Percentiles rank a stretch among this genome's conserved stretches.
Evolutionary conservation across 2,329 filamentous ascomycete species (phyloP).

Genomic region (Calonectria montana): DNA sequence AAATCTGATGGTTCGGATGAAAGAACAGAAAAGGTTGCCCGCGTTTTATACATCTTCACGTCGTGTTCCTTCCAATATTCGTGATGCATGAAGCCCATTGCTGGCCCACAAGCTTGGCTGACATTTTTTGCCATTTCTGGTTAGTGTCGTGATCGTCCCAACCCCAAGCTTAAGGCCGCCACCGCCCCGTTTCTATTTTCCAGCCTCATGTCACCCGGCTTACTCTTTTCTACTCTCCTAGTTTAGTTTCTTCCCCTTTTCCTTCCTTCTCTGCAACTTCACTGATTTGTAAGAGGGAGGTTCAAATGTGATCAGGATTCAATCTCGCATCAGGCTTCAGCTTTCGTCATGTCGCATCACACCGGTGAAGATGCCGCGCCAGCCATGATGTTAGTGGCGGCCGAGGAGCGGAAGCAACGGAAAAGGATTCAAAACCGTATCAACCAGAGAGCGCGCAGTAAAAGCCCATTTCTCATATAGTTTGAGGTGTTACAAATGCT

Average conservation of each 20-base stretch:
- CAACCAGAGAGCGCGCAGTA: background rate
- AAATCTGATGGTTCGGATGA: background rate
- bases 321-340: background rate
- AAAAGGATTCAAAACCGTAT: background rate
- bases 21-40: background rate
- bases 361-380: background rate
- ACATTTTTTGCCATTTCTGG: background rate
- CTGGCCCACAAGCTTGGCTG: background rate
- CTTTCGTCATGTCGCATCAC: background rate
- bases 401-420: background rate
- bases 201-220: background rate
- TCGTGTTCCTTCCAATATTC: background rate
- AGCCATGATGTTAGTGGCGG: background rate
- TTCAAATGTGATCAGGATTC: background rate
- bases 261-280: background rate
- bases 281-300: background rate
- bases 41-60: background rate
- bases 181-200: background rate
- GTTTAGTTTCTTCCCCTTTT: background rate
- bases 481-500: background rate
- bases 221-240: background rate
- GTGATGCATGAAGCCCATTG: background rate
- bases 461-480: background rate
- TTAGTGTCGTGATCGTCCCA: background rate
- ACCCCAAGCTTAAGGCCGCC: background rate